These are phyloP conservation scores for Paecilomyces sp. DNA, from an alignment of 2,329 filamentous ascomycete genomes.

Conservation along the genomic window DNA sequence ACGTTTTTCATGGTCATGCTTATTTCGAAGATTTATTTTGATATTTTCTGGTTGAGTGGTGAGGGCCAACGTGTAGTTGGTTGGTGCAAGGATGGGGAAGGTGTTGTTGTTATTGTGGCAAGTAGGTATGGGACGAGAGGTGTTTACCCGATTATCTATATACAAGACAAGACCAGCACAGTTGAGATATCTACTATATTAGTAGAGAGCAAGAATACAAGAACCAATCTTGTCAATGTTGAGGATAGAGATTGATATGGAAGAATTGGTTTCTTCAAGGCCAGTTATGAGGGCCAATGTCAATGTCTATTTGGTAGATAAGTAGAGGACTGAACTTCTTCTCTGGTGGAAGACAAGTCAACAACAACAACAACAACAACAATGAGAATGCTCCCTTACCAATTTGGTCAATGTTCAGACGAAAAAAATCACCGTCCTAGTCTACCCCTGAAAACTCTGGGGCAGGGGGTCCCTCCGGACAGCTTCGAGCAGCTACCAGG, in stretches of 20 bases:
- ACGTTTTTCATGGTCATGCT: too few species aligned
- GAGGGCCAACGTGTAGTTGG: too few species aligned
- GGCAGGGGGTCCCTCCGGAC: background rate
- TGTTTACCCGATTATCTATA: background rate
- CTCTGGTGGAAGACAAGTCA: background rate
- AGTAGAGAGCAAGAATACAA: background rate
- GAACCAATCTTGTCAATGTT: background rate
- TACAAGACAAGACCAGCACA: background rate
- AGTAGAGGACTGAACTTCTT: background rate
- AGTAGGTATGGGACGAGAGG: background rate
- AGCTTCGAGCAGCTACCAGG: background rate
- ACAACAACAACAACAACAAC: background rate
- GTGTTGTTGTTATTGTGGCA: background rate
- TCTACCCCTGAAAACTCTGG: background rate
- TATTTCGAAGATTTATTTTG: too few species aligned
- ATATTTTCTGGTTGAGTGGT: too few species aligned
- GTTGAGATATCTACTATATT: background rate
- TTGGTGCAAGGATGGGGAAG: background rate
- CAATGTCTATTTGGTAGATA: background rate
- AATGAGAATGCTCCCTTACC: background rate
- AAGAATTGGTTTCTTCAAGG: background rate
- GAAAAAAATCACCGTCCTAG: background rate
- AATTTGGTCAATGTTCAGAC: background rate
- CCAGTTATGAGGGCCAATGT: background rate
- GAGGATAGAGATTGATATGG: background rate